These are phyloP conservation scores for Setaria viridis DNA, from an alignment of 202 grass and related monocot genomes.

Conservation along the genomic window DNA sequence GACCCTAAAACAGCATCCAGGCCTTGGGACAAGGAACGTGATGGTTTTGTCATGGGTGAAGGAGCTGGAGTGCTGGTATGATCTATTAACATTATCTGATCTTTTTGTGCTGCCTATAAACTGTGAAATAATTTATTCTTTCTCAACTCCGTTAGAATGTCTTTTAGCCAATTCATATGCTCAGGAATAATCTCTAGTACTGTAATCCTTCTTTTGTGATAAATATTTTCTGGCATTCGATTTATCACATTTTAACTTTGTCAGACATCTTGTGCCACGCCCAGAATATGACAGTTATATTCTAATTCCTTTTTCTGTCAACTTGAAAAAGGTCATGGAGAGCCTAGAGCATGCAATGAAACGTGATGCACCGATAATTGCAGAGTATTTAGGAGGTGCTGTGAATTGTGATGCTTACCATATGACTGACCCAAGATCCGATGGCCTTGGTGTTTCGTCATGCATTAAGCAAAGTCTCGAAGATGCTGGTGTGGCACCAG, in stretches of 20 bases:
- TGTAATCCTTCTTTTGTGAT: background rate
- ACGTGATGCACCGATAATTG: conserved; percentile 84
- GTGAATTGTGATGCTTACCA: conserved; percentile 96
- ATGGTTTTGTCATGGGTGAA: conserved; percentile 99
- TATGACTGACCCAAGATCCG: conserved; percentile 89
- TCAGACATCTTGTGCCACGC: background rate
- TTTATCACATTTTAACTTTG: conserved; percentile 2
- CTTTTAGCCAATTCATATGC: too few species aligned
- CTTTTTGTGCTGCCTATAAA: conserved; percentile 4
- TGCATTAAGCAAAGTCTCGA: conserved; percentile 81
- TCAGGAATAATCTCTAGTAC: too few species aligned
- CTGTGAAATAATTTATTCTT: background rate
- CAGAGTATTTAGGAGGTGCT: conserved; percentile 81
- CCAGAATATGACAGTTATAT: background rate
- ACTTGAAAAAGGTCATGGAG: conserved; percentile 85
- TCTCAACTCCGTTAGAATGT: background rate
- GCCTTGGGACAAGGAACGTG: conserved; percentile 86
- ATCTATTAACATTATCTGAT: background rate
- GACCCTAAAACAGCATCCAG: conserved; percentile 90
- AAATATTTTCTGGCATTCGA: background rate
- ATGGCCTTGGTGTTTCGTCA: conserved; percentile 85
- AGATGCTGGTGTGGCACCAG: conserved; percentile 87
- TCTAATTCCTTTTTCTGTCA: conserved; percentile 24
- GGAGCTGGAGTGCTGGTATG: conserved; percentile 88
- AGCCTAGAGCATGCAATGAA: conserved; percentile 95